Percentiles rank a stretch among this genome's conserved stretches.
Evolutionary conservation across 129 eudicot species (phyloP).

Genomic region (Oenanthe sinensis): DNA sequence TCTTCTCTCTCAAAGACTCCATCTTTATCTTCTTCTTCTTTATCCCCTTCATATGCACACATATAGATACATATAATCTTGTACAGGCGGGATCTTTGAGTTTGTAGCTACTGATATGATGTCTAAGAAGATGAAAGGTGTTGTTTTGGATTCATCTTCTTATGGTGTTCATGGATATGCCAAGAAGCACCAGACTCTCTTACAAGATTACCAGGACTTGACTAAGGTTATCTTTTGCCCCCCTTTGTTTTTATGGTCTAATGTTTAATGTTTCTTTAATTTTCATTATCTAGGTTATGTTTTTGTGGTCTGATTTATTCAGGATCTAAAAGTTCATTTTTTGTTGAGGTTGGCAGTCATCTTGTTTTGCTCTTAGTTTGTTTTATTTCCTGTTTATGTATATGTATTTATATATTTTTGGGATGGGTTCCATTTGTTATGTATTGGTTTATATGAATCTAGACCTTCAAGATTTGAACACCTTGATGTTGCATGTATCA

Average conservation of each 20-base stretch:
- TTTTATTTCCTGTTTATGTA: background rate
- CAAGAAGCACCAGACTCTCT: constrained; percentile 53
- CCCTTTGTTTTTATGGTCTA: constrained; percentile 7
- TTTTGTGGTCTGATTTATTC: constrained; percentile 8
- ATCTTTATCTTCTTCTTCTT: constrained; percentile 10
- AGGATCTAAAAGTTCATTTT: background rate
- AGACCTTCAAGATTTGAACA: background rate
- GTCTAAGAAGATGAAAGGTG: constrained; percentile 62
- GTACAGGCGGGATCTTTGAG: background rate
- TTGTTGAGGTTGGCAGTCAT: background rate
- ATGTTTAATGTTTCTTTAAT: constrained; percentile 7
- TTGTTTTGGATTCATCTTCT: constrained; percentile 33
- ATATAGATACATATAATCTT: background rate
- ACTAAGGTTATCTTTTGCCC: constrained; percentile 33
- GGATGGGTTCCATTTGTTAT: background rate
- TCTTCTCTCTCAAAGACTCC: constrained; percentile 13
- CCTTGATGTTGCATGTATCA: background rate
- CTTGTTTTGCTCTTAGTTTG: background rate
- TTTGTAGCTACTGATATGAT: constrained; percentile 35
- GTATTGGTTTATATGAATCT: background rate
- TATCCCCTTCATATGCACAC: background rate
- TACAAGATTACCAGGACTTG: constrained; percentile 62
- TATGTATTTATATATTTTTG: background rate
- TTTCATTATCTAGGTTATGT: constrained; percentile 8
- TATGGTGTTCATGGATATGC: constrained; percentile 32